phyloP scores from a whole-genome alignment of 345 rosid species.

The Eucalyptus cloeziana region DNA sequence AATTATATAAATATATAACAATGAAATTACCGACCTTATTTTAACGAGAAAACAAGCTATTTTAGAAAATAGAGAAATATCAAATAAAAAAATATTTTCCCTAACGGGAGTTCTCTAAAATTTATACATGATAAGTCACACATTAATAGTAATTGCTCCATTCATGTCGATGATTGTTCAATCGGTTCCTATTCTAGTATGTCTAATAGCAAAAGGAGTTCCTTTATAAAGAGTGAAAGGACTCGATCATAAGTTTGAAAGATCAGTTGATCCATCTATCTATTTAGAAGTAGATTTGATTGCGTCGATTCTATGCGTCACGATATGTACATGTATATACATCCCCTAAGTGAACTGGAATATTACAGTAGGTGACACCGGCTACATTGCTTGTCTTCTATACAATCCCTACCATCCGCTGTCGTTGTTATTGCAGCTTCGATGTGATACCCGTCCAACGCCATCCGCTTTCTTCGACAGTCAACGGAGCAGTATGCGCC shows the following conservation, averaged over 20 bases:
- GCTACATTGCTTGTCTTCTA: not conserved
- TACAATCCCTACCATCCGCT: not conserved
- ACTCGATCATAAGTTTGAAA: not conserved
- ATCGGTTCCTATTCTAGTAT: not conserved
- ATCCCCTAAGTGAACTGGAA: not conserved
- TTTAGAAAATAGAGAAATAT: not conserved
- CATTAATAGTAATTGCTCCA: not conserved
- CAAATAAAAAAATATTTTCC: not conserved
- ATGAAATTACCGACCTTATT: not conserved
- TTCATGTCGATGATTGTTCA: not conserved
- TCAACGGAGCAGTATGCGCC: not conserved
- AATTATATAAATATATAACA: not conserved
- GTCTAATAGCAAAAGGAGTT: not conserved
- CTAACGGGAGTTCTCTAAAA: not conserved
- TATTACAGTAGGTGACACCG: not conserved
- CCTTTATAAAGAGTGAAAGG: not conserved
- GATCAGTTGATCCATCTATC: not conserved
- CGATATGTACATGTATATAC: not conserved
- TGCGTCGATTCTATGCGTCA: fast-evolving
- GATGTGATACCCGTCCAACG: not conserved
- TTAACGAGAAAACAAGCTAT: not conserved
- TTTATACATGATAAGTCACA: not conserved
- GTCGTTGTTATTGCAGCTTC: not conserved
- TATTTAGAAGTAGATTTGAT: not conserved
- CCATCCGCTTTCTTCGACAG: not conserved